A percentile compares a stretch with the other conserved stretches of the same genome.
Conservation (phyloP, 495 filamentous ascomycete genomes). For the Podospora pseudoanserina region DNA sequence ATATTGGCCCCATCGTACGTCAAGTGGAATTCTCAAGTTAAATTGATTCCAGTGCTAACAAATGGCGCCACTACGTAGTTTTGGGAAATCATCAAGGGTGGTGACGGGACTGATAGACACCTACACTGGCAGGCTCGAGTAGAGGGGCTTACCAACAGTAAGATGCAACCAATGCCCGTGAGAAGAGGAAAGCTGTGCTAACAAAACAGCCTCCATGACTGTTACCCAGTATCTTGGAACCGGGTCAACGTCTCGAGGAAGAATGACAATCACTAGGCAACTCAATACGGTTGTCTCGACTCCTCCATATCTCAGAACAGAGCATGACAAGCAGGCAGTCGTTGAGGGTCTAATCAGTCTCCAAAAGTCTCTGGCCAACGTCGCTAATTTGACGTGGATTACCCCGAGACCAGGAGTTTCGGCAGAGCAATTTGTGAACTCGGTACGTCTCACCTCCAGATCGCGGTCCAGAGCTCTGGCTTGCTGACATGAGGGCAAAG, state of each 20-base stretch:
- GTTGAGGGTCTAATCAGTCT: constrained; percentile 56
- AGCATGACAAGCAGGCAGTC: constrained; percentile 47
- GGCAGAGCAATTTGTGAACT: constrained; percentile 51
- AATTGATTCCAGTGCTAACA: neutral
- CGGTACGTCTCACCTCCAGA: constrained; percentile 16
- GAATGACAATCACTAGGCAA: constrained; percentile 53
- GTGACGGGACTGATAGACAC: constrained; percentile 59
- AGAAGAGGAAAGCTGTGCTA: neutral
- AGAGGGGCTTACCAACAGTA: constrained; percentile 44
- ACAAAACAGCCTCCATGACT: constrained; percentile 47
- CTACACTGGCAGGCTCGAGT: constrained; percentile 61
- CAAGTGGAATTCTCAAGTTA: neutral
- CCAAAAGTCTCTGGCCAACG: constrained; percentile 47
- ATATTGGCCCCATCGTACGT: constrained; percentile 52
- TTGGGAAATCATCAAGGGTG: constrained; percentile 53
- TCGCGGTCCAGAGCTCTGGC: neutral
- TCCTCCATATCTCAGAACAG: constrained; percentile 48
- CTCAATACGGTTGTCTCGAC: constrained; percentile 52
- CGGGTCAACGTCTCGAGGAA: constrained; percentile 55
- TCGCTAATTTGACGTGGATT: constrained; percentile 51
- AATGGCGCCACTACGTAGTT: constrained; percentile 21
- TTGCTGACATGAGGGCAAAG: constrained; percentile 1
- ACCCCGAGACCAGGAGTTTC: constrained; percentile 50
- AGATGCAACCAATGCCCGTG: constrained; percentile 13
- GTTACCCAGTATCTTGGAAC: constrained; percentile 63